phyloP scores from a whole-genome alignment of 176 grass and related monocot species.

The Themeda triandra region DNA sequence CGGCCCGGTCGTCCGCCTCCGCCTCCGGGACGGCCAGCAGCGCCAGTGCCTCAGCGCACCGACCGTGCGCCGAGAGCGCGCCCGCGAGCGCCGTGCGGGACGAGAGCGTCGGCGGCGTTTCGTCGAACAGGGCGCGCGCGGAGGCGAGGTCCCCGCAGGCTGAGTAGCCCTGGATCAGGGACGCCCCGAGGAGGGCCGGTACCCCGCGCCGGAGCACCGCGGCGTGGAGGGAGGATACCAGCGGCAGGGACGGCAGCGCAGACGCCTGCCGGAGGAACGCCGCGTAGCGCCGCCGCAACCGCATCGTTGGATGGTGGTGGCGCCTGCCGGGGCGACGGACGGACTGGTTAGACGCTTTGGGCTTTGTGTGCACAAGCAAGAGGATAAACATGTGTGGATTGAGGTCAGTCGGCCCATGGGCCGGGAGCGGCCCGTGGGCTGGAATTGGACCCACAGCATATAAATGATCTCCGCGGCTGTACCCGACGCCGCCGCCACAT shows the following conservation, averaged over 20 bases:
- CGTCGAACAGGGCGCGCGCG: constrained; percentile 26
- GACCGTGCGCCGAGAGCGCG: constrained; percentile 46
- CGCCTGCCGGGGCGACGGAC: too few relatives aligned
- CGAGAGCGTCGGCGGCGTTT: constrained; percentile 28
- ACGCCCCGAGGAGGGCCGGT: background rate
- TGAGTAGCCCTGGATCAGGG: constrained; percentile 10
- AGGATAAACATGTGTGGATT: too few relatives aligned
- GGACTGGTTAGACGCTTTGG: too few relatives aligned
- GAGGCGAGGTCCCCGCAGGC: constrained; percentile 26
- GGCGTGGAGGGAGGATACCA: constrained; percentile 32
- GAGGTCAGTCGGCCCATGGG: too few relatives aligned
- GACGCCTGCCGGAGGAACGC: constrained; percentile 25
- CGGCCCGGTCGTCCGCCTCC: constrained; percentile 26
- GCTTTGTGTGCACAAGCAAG: too few relatives aligned
- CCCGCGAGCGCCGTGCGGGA: constrained; percentile 43
- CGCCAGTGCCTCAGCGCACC: constrained; percentile 6
- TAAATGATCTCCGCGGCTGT: too few relatives aligned
- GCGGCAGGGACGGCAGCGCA: constrained; percentile 26
- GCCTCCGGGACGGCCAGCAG: constrained; percentile 10
- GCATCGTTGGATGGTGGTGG: background rate
- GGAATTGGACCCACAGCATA: too few relatives aligned
- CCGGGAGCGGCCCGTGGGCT: too few relatives aligned
- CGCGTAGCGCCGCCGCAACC: constrained; percentile 30
- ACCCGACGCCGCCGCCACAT: too few relatives aligned
- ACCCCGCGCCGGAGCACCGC: background rate